Conservation (phyloP, 208 protist genomes). For the Phytomonas serpens region DNA sequence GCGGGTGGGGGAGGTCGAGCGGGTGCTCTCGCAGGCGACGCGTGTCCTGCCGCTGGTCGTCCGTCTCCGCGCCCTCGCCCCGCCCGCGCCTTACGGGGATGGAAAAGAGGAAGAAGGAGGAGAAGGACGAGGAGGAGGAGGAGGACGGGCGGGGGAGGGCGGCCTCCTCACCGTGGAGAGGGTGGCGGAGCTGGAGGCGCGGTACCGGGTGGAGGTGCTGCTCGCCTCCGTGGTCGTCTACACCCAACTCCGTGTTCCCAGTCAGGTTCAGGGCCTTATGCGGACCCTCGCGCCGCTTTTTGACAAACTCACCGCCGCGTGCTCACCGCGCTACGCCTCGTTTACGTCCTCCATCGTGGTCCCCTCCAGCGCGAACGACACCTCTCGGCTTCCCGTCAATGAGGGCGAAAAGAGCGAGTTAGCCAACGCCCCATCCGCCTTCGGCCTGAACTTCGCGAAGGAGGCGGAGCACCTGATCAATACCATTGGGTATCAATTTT, state of each 20-base stretch:
- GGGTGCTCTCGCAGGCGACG: slow-evolving; percentile 29
- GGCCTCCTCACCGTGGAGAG: slow-evolving; percentile 6
- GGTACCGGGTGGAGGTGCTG: slow-evolving; percentile 65
- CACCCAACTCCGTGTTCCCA: slow-evolving; percentile 60
- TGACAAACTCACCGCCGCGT: slow-evolving; percentile 8
- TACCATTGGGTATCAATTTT: slow-evolving; percentile 73
- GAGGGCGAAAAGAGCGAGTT: background rate
- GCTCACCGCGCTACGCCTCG: background rate
- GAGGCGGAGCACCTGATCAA: slow-evolving; percentile 54
- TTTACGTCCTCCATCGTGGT: background rate
- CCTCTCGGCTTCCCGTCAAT: background rate
- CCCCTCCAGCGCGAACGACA: background rate
- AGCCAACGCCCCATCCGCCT: background rate
- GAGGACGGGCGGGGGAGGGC: background rate
- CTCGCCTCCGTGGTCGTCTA: slow-evolving; percentile 59
- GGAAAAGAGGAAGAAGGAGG: background rate
- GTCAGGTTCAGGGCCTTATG: slow-evolving; percentile 56
- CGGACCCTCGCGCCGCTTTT: slow-evolving; percentile 63
- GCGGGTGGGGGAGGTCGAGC: slow-evolving; percentile 35
- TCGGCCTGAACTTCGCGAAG: slow-evolving; percentile 27
- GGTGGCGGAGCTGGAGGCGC: slow-evolving; percentile 31
- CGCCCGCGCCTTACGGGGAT: background rate
- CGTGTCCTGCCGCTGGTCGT: slow-evolving; percentile 55
- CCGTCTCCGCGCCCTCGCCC: slow-evolving; percentile 51
- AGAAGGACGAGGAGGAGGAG: background rate